phyloP scores from a whole-genome alignment of 352 stramenopile species.

The Globisporangium heterothallicum region DNA sequence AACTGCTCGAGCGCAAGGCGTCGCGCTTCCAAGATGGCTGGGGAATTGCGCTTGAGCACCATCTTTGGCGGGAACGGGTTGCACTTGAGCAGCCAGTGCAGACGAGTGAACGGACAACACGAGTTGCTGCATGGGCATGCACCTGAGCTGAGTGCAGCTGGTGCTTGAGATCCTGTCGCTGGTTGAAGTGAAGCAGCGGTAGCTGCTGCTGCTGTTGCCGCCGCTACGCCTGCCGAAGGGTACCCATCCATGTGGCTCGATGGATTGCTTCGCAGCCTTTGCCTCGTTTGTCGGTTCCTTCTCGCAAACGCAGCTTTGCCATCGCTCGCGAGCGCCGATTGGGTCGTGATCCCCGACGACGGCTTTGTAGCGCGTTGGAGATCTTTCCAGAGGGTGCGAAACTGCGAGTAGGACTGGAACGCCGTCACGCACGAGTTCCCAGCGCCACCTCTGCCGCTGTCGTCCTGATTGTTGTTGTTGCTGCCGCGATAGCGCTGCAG shows the following conservation, averaged over 20 bases:
- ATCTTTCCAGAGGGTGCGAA: conserved; percentile 51
- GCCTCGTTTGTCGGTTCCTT: conserved; percentile 11
- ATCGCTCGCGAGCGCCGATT: conserved; percentile 10
- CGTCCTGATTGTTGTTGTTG: conserved; percentile 19
- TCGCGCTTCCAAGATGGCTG: conserved; percentile 28
- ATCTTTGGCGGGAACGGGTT: conserved; percentile 55
- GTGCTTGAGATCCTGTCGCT: too few relatives aligned
- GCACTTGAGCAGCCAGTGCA: conserved; percentile 39
- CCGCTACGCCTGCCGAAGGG: too few relatives aligned
- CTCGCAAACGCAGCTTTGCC: conserved; percentile 9
- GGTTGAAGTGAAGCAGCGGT: too few relatives aligned
- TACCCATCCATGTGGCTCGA: too few relatives aligned
- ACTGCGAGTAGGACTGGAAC: conserved; percentile 54
- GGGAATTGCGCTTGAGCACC: conserved; percentile 34
- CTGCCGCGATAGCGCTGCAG: conserved; percentile 22
- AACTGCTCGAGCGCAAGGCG: conserved; percentile 49
- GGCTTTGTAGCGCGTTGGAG: conserved; percentile 38
- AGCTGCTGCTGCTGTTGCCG: too few relatives aligned
- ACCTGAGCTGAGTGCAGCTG: neutral
- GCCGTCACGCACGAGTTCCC: conserved; percentile 18
- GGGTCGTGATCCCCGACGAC: conserved; percentile 9
- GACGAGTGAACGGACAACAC: conserved; percentile 44
- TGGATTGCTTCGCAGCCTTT: conserved; percentile 6
- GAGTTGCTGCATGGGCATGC: conserved; percentile 40
- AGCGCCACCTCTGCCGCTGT: conserved; percentile 15